Percentiles rank a stretch among this genome's conserved stretches.
Conservation (phyloP, 2,329 filamentous ascomycete genomes). For the Colletotrichum salicis region DNA sequence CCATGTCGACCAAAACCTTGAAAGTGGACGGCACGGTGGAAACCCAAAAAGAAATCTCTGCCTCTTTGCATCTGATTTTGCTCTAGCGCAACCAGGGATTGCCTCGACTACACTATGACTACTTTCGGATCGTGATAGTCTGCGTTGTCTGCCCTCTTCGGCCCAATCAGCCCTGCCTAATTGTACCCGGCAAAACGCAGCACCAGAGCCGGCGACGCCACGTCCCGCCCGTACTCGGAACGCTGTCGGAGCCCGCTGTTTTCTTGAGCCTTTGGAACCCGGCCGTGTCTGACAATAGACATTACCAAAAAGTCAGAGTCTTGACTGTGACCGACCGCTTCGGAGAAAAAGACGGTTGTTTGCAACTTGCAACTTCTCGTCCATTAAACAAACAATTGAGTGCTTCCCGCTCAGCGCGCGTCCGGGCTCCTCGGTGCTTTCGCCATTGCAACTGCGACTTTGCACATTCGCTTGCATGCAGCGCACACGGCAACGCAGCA, state of each 20-base stretch:
- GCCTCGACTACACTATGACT: background rate
- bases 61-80: background rate
- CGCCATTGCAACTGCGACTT: slow-evolving; percentile 2
- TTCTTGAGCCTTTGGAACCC: background rate
- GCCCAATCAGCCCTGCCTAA: background rate
- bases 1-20: background rate
- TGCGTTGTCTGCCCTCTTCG: background rate
- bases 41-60: slow-evolving; percentile 25
- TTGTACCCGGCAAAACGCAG: background rate
- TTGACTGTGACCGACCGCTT: background rate
- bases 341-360: background rate
- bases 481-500: background rate
- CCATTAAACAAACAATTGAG: background rate
- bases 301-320: background rate
- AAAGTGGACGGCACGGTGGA: slow-evolving; percentile 12
- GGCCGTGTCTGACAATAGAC: background rate
- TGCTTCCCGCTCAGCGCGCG: background rate
- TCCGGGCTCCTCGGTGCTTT: slow-evolving; percentile 15
- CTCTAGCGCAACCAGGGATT: slow-evolving; percentile 14
- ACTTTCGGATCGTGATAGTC: background rate
- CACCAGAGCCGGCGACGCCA: background rate
- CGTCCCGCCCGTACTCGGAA: background rate
- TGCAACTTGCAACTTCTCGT: background rate
- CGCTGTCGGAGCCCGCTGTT: background rate
- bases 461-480: slow-evolving; percentile 17